Evolutionary conservation across 805 yeast species (phyloP), one percentile per base, ranked within the genome.

Genomic region (Cyberlindnera mississippiensis): DNA sequence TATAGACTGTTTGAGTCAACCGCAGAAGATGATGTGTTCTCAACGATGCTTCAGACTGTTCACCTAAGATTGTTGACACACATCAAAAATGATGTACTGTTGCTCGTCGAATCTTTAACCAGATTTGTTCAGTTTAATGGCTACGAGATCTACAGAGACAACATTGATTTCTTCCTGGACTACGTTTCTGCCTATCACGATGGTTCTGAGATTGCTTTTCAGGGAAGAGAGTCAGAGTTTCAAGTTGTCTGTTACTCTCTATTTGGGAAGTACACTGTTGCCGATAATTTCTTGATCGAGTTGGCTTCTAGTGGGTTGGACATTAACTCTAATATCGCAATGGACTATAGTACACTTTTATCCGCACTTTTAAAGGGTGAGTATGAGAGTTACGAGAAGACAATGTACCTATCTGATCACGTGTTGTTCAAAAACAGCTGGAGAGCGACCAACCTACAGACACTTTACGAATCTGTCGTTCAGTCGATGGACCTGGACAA

Each of bases 21-120:
- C 29, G 55, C 64, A 27, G 84, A 79, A 50, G 83, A 80, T 12
- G 74, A 67, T 4, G 60, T 88, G 5, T 73, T 71, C 43, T 72
- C 76, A 41, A 69, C 59, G 0, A 59, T 75, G 3, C 48, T 70
- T 9, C 87, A 82, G 50, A 71, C 81, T 0, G 59, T 78, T 27
- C 69, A 72, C 45, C 55, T 83, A 40, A 66, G 67, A 40, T 52
- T 77, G 7, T 44, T 80, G 26, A 57, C 72, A 13, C 64, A 67
- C 48, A 59, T 72, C 31, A 59, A 71, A 32, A 48, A 62, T 0
- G 44, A 59, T 7, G 49, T 55, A 1, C 45, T 55, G 9, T 38
- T 49, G 4, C 51, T 55, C 13, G 7, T 55, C 6, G 46, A 51
- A 18, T 33, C 53, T 0, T 27, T 56, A 28, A 48, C 46, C 7